phyloP scores from a whole-genome alignment of 1,139 yeast species.

The Arxiozyma heterogenica region DNA sequence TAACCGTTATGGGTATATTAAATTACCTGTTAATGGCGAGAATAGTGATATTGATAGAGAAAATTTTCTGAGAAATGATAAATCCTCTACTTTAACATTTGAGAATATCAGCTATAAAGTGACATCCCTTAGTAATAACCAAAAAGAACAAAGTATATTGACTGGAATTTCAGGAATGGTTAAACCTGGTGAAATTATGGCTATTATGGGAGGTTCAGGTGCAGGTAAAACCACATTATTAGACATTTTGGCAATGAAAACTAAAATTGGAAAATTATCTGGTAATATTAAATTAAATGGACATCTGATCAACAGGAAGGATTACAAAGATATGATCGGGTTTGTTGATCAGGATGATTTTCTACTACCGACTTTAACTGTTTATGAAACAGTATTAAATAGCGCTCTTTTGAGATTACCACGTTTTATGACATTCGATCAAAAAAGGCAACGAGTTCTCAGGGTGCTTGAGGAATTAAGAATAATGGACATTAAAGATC shows the following conservation, averaged over 20 bases:
- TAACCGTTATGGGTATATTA: background rate
- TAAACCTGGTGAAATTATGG: conserved; percentile 80
- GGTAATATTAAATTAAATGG: conserved; percentile 78
- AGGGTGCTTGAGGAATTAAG: conserved; percentile 83
- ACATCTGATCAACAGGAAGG: conserved; percentile 31
- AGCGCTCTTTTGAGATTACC: conserved; percentile 88
- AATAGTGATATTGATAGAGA: conserved; percentile 32
- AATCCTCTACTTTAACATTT: conserved; percentile 62
- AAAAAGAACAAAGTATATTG: conserved; percentile 45
- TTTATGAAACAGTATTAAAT: conserved; percentile 81
- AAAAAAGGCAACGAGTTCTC: conserved; percentile 70
- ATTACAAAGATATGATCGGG: conserved; percentile 66
- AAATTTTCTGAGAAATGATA: conserved; percentile 52
- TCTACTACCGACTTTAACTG: conserved; percentile 84
- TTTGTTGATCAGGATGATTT: conserved; percentile 97
- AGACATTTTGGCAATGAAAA: conserved; percentile 83
- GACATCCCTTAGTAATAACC: conserved; percentile 13
- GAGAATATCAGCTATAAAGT: conserved; percentile 60
- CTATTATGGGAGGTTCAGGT: conserved; percentile 98
- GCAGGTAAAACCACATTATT: conserved; percentile 93
- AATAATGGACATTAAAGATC: conserved; percentile 71
- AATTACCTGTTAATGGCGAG: conserved; percentile 3
- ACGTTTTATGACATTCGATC: conserved; percentile 56
- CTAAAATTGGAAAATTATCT: conserved; percentile 58
- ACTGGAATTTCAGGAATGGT: conserved; percentile 63